A percentile compares a stretch with the other conserved stretches of the same genome.
phyloP scores from a whole-genome alignment of 352 stramenopile species.

The Hyaloperonospora arabidopsidis region DNA sequence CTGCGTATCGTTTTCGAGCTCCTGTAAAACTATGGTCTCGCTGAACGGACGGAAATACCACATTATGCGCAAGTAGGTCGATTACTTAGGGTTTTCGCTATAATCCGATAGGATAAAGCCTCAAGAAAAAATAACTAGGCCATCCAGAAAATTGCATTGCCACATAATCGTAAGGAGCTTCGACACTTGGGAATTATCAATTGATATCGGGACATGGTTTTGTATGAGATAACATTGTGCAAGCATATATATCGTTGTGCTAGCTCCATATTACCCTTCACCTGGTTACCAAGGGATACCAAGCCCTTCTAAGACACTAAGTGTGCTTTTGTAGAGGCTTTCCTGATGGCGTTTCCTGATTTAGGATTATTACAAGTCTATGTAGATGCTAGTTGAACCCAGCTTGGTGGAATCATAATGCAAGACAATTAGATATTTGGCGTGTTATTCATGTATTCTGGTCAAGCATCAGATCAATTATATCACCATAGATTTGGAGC shows the following conservation, averaged over 20 bases:
- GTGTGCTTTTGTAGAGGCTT: slow-evolving; percentile 1
- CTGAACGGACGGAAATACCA: no score
- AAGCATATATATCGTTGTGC: background rate
- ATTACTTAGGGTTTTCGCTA: no score
- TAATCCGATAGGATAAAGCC: background rate
- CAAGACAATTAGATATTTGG: no score
- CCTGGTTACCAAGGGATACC: slow-evolving; percentile 1
- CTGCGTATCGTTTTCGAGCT: no score
- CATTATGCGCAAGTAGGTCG: no score
- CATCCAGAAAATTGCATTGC: slow-evolving; percentile 9
- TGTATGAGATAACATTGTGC: background rate
- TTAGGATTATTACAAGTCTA: background rate
- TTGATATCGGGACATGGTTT: slow-evolving; percentile 9
- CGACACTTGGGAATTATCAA: slow-evolving; percentile 1
- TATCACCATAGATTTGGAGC: slow-evolving; percentile 4
- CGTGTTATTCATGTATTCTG: background rate
- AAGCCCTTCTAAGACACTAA: background rate
- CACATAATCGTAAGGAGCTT: slow-evolving; percentile 1
- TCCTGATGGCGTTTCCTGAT: slow-evolving; percentile 4
- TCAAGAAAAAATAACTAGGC: slow-evolving; percentile 7
- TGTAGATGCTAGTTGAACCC: background rate
- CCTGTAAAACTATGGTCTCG: no score
- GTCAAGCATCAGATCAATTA: slow-evolving; percentile 1
- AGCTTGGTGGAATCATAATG: no score
- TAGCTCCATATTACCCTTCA: background rate